Evolutionary conservation across 306 rosid species (phyloP).

Genomic region (Quercus rubra): DNA sequence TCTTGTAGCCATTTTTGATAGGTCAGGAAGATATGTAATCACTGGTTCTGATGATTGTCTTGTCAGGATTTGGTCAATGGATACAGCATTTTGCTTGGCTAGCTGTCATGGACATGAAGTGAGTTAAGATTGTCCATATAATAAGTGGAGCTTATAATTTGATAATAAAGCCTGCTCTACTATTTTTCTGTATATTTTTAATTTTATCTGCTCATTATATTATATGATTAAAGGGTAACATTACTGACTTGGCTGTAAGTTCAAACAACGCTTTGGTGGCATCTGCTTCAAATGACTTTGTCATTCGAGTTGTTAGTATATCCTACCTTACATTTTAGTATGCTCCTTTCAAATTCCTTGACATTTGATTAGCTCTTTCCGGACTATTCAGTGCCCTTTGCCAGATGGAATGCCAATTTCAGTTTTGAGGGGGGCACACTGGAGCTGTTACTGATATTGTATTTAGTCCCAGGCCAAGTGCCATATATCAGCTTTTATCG

Average conservation of each 20-base stretch:
- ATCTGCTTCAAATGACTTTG: constrained; percentile 86
- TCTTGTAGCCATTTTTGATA: constrained; percentile 87
- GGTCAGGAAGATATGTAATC: constrained; percentile 84
- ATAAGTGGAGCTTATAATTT: constrained; percentile 19
- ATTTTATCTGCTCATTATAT: constrained; percentile 22
- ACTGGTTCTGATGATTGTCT: constrained; percentile 92
- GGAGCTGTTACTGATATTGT: constrained; percentile 82
- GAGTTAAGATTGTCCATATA: constrained; percentile 37
- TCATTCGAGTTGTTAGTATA: constrained; percentile 75
- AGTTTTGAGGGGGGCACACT: constrained; percentile 75
- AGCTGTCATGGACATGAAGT: constrained; percentile 92
- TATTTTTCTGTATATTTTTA: neutral
- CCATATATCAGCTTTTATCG: constrained; percentile 68
- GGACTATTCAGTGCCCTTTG: constrained; percentile 68
- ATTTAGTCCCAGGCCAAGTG: constrained; percentile 72
- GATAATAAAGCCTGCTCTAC: constrained; percentile 3
- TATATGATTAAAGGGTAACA: constrained; percentile 61
- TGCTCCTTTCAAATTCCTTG: constrained; percentile 6
- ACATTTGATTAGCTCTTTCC: constrained; percentile 25
- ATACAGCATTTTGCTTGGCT: constrained; percentile 83
- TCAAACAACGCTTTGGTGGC: constrained; percentile 83
- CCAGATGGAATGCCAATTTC: constrained; percentile 86
- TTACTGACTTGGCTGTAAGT: constrained; percentile 72
- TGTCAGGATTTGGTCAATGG: constrained; percentile 95
- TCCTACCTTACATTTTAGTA: constrained; percentile 3